Evolutionary conservation across 2,329 filamentous ascomycete genomes (phyloP).

Genomic region (Trichoderma oligosporum): DNA sequence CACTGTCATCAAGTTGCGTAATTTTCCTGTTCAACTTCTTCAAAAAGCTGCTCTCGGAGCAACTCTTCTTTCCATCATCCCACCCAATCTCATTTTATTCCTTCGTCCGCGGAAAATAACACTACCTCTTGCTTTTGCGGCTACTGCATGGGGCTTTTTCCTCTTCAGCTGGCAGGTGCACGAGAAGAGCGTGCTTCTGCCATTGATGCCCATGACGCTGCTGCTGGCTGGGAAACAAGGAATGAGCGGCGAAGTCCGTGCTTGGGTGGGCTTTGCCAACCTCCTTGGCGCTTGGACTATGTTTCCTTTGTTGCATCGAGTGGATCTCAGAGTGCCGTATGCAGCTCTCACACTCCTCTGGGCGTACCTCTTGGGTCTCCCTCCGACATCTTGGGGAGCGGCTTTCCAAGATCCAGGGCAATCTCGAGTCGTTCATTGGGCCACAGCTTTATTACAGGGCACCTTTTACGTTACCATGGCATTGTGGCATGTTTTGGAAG

Average conservation of each 20-base stretch:
- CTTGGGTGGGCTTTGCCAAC: conserved; percentile 97
- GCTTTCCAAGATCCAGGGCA: conserved; percentile 58
- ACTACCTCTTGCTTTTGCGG: conserved; percentile 74
- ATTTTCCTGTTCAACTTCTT: conserved; percentile 66
- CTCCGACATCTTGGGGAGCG: conserved; percentile 67
- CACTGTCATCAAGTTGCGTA: conserved; percentile 79
- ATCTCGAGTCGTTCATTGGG: conserved; percentile 39
- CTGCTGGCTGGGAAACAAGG: conserved; percentile 76
- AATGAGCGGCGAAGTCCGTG: conserved; percentile 68
- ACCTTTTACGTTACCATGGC: conserved; percentile 74
- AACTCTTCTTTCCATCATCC: conserved; percentile 72
- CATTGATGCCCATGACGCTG: conserved; percentile 88
- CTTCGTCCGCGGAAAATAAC: conserved; percentile 71
- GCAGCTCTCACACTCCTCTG: conserved; percentile 79
- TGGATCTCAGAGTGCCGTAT: conserved; percentile 81
- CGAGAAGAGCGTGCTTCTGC: conserved; percentile 93
- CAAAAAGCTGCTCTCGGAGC: conserved; percentile 71
- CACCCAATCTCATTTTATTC: conserved; percentile 77
- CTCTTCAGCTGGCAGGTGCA: conserved; percentile 97
- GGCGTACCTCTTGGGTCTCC: conserved; percentile 85
- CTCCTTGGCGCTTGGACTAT: conserved; percentile 87
- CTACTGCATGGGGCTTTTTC: conserved; percentile 94
- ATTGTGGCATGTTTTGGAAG: conserved; percentile 75
- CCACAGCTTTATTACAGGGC: conserved; percentile 66
- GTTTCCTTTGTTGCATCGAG: conserved; percentile 83